phyloP scores from a whole-genome alignment of 768 basidiomycete species.

The Pleurotus giganteus region DNA sequence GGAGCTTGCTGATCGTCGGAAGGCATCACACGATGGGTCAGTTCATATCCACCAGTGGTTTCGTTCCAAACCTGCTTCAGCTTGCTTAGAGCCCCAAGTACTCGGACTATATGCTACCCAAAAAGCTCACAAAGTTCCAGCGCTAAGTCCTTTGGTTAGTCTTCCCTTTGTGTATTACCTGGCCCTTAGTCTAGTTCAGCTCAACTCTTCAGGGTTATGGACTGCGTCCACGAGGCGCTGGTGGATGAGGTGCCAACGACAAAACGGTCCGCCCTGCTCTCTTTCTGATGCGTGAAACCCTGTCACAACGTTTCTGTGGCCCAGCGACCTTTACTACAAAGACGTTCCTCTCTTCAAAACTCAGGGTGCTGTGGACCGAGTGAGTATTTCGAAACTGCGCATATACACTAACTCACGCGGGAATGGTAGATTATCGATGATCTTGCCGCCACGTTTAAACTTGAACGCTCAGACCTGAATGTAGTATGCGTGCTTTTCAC shows the following conservation, averaged over 20 bases:
- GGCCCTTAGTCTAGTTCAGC: slow-evolving; percentile 38
- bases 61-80: background rate
- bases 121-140: slow-evolving; percentile 33
- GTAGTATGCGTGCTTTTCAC: slow-evolving; percentile 48
- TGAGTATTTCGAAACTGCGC: slow-evolving; percentile 25
- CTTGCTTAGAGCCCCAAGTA: slow-evolving; percentile 7
- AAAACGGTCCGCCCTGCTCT: slow-evolving; percentile 46
- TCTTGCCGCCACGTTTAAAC: slow-evolving; percentile 76
- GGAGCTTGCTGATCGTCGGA: slow-evolving; percentile 13
- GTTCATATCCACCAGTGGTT: background rate
- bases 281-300: background rate
- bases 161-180: slow-evolving; percentile 12
- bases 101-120: slow-evolving; percentile 12
- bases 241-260: slow-evolving; percentile 52
- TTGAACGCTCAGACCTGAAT: slow-evolving; percentile 75
- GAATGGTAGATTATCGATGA: slow-evolving; percentile 77
- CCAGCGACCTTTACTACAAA: slow-evolving; percentile 90
- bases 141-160: slow-evolving; percentile 36
- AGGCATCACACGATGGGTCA: slow-evolving; percentile 10
- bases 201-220: slow-evolving; percentile 63
- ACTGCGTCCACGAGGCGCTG: slow-evolving; percentile 70
- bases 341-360: slow-evolving; percentile 76
- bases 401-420: background rate
- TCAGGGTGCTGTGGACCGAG: slow-evolving; percentile 79
- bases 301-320: slow-evolving; percentile 1